phyloP scores from a whole-genome alignment of 768 basidiomycete species.

The Suillus occidentalis region DNA sequence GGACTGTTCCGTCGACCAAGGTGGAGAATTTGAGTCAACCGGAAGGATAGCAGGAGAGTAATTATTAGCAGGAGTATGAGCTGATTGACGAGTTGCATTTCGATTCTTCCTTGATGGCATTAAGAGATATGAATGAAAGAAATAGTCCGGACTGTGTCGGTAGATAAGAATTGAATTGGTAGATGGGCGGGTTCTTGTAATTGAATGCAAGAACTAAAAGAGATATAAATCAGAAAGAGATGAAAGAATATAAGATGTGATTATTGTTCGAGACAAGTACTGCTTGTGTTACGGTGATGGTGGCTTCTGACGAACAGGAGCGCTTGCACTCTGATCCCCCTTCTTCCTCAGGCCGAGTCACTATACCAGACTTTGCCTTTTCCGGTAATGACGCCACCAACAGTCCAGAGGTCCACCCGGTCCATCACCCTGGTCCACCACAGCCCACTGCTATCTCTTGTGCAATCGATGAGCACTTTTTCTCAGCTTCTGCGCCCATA shows the following conservation, averaged over 20 bases:
- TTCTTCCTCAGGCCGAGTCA: background rate
- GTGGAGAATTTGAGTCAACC: slow-evolving; percentile 29
- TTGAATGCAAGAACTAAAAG: slow-evolving; percentile 30
- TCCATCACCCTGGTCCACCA: background rate
- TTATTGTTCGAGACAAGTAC: slow-evolving; percentile 3
- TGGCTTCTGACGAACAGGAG: slow-evolving; percentile 6
- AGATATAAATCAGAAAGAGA: slow-evolving; percentile 5
- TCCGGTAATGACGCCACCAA: background rate
- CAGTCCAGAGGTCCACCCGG: background rate
- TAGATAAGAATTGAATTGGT: slow-evolving; percentile 16
- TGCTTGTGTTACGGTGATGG: background rate
- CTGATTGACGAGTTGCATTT: slow-evolving; percentile 24
- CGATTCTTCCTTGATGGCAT: slow-evolving; percentile 29
- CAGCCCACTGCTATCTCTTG: background rate
- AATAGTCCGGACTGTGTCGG: slow-evolving; percentile 7
- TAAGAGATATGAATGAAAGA: slow-evolving; percentile 22
- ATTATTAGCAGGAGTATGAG: slow-evolving; percentile 18
- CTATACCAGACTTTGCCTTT: background rate
- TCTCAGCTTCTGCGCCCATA: slow-evolving; percentile 15
- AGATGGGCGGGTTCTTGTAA: slow-evolving; percentile 26
- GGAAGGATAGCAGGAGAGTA: slow-evolving; percentile 32
- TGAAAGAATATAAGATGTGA: slow-evolving; percentile 5
- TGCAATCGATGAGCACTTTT: background rate
- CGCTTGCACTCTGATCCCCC: background rate
- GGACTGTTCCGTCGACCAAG: slow-evolving; percentile 19